Base-by-base conservation (phyloP, 805 yeast species). In the Teunomyces stri region DNA sequence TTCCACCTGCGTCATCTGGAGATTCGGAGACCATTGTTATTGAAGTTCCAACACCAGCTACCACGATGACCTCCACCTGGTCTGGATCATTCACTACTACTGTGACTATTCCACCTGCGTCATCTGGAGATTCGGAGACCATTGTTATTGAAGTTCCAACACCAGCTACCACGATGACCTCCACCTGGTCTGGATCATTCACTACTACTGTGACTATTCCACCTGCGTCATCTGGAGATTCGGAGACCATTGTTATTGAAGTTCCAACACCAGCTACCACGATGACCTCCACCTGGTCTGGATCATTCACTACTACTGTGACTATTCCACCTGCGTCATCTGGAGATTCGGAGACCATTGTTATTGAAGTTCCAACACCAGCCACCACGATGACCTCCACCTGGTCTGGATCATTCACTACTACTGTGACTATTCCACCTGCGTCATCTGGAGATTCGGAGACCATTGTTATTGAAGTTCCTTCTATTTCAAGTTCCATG, bases 191-290 rank as follows among this genome's bases (percentile, higher is more conserved):
- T 20, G 21, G 21, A 20, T 20, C 21, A 20, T 20, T 20, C 21
- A 20, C 21, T 20, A 20, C 21, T 11, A 34, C 51, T 11, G 44
- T 34, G 9, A 42, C 47, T 5, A 35, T 18, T 20, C 38, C 38
- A 29, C 31, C 31, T 12, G 31, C 31, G 3, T 29, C 31, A 3
- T 29, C 31, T 11, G 31, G 31, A 4, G 31, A n/a, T 12, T 12
- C 12, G 12, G 31, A 29, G 12, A 29, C 31, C 13, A n/a, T 29
- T 29, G 31, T 29, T 5, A 29, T 29, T 29, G 31, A 12, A 5
- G 31, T 29, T 29, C 31, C 33, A 2, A 29, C 33, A 5, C 33
- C 33, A 29, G 33, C 3, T 3, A 29, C 33, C 5, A 29, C 25
- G 25, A 21, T 21, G 7, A 21, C 25, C 5, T 21, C 25, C 5